Base-by-base conservation (phyloP, 495 filamentous ascomycete species). In the Usnea hakonensis region DNA sequence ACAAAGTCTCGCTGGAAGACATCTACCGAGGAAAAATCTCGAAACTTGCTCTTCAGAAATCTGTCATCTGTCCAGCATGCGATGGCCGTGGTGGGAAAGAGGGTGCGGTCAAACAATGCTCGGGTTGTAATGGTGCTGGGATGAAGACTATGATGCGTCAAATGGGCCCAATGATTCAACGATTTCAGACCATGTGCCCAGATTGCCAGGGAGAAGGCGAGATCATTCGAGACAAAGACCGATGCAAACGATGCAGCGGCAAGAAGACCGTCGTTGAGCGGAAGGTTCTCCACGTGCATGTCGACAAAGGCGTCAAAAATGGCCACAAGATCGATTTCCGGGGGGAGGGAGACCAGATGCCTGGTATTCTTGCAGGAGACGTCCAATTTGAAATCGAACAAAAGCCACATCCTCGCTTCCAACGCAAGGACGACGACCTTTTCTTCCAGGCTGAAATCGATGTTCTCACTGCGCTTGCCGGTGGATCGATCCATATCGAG, bases 101-200 rank as follows among this genome's bases (percentile, higher is more conserved):
- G 61, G 94, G 94, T 63, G 89, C 95, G 19, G 93, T 97, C 68
- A 90, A 89, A 78, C 88, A 87, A 65, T 99, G 94, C 78, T 71
- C 84, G 35, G 87, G 88, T 64, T 99, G 94, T 75, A 90, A 95
- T 64, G 94, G 94, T 68, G 82, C 85, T 64, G 95, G 94, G 76
- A 95, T 96, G 90, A 97, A 97, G 86, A 96, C 89, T 26, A 97
- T 99, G 93, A 97, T 97, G 94, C 89, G 94, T 69, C 95, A 97
- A 81, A 97, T 97, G 92, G 94, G 95, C 57, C 94, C 94, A 57
- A 99, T 99, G 94, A 97, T 97, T 71, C 95, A 97, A 78, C 89
- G 94, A 56, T 97, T 97, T 84, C 95, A 97, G 83, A 97, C 95
- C 23, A 91, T 97, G 64, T 99, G 94, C 84, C 90, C 91, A 36